These are phyloP conservation scores for Crithidia bombi DNA, from an alignment of 208 protist genomes.

Conservation along the genomic window DNA sequence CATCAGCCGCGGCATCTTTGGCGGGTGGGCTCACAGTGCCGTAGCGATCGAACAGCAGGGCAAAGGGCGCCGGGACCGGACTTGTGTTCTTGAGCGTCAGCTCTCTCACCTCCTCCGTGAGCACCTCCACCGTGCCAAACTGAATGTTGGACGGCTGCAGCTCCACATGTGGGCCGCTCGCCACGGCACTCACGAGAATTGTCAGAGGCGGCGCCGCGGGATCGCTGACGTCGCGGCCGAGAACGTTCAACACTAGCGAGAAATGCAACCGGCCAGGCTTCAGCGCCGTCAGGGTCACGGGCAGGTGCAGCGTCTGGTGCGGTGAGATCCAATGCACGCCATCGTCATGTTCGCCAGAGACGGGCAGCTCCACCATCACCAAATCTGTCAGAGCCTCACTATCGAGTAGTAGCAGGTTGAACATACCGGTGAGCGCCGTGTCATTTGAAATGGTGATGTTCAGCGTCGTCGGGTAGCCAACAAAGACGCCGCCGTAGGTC, in stretches of 20 bases:
- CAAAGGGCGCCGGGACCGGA: slow-evolving; percentile 72
- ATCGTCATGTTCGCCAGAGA: slow-evolving; percentile 29
- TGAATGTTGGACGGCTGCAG: slow-evolving; percentile 52
- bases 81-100: slow-evolving; percentile 85
- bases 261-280: slow-evolving; percentile 81
- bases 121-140: slow-evolving; percentile 78
- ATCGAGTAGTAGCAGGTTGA: slow-evolving; percentile 83
- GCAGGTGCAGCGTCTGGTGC: slow-evolving; percentile 60
- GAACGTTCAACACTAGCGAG: slow-evolving; percentile 77
- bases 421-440: slow-evolving; percentile 91
- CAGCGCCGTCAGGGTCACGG: slow-evolving; percentile 78
- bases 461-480: slow-evolving; percentile 87
- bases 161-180: slow-evolving; percentile 79
- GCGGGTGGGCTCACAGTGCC: neutral
- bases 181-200: slow-evolving; percentile 72
- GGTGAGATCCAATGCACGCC: slow-evolving; percentile 39
- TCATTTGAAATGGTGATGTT: slow-evolving; percentile 92
- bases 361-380: slow-evolving; percentile 31
- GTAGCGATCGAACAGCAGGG: slow-evolving; percentile 35
- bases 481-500: slow-evolving; percentile 92
- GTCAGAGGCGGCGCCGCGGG: slow-evolving; percentile 37
- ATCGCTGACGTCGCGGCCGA: slow-evolving; percentile 53
- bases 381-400: slow-evolving; percentile 42
- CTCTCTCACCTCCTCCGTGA: slow-evolving; percentile 44
- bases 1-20: slow-evolving; percentile 11